Percentiles rank a stretch among this genome's conserved stretches.
These are phyloP conservation scores for Liquidambar formosana DNA, from an alignment of 164 flowering plant species.

Conservation along the genomic window DNA sequence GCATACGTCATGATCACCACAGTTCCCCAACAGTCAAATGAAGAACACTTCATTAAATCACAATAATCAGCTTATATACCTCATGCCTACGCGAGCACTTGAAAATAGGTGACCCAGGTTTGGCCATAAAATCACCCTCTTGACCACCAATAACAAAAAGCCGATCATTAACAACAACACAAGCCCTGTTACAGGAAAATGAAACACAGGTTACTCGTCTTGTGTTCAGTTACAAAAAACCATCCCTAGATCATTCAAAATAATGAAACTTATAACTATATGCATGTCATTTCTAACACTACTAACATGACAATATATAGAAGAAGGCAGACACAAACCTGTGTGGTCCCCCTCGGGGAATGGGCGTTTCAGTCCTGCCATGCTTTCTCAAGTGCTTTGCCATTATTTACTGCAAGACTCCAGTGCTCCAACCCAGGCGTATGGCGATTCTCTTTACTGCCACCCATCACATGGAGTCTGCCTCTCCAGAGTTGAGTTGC, in stretches of 20 bases:
- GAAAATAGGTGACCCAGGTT: slow-evolving; percentile 94
- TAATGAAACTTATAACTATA: too few relatives aligned
- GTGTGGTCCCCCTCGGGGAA: slow-evolving; percentile 98
- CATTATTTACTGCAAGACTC: slow-evolving; percentile 94
- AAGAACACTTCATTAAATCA: neutral
- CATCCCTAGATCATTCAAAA: too few relatives aligned
- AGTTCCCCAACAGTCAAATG: neutral
- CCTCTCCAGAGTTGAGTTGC: slow-evolving; percentile 98
- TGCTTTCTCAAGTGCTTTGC: slow-evolving; percentile 68
- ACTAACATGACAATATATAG: neutral
- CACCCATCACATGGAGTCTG: slow-evolving; percentile 98
- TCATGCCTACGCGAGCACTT: slow-evolving; percentile 93
- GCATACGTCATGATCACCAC: neutral
- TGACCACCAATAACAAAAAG: slow-evolving; percentile 91
- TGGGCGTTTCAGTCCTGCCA: slow-evolving; percentile 82
- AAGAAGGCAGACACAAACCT: slow-evolving; percentile 52
- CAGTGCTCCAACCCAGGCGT: slow-evolving; percentile 89
- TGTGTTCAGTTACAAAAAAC: too few relatives aligned
- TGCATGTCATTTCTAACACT: neutral
- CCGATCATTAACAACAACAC: slow-evolving; percentile 69
- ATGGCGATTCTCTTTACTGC: slow-evolving; percentile 90
- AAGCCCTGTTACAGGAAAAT: slow-evolving; percentile 54
- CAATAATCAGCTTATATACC: slow-evolving; percentile 39
- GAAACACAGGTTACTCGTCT: too few relatives aligned
- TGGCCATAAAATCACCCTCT: slow-evolving; percentile 98